These are phyloP conservation scores for Apiospora kogelbergensis DNA, from an alignment of 2,329 filamentous ascomycete species.

Conservation along the genomic window DNA sequence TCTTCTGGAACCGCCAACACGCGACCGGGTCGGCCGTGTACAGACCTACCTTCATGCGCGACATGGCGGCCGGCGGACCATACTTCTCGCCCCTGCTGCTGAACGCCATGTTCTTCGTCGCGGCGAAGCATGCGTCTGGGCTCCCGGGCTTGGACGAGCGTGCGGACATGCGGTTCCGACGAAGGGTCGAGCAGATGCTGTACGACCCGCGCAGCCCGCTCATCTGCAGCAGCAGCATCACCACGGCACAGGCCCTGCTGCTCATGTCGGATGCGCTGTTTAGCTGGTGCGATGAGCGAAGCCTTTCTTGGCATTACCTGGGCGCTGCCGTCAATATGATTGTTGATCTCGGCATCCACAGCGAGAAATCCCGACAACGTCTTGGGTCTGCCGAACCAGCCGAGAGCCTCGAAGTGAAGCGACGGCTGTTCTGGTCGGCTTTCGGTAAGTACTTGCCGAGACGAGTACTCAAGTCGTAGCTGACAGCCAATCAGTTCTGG, in stretches of 20 bases:
- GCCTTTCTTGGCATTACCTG: conserved; percentile 56
- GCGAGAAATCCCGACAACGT: conserved; percentile 13
- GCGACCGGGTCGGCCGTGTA: conserved; percentile 48
- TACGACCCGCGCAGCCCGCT: conserved; percentile 34
- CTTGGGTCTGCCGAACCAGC: neutral
- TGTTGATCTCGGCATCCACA: conserved; percentile 54
- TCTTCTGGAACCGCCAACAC: conserved; percentile 50
- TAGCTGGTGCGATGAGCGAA: conserved; percentile 47
- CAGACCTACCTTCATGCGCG: conserved; percentile 51
- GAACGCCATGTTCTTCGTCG: conserved; percentile 51
- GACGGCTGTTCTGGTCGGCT: conserved; percentile 46
- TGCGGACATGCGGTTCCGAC: conserved; percentile 47
- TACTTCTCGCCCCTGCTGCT: conserved; percentile 55
- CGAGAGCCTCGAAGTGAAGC: conserved; percentile 40
- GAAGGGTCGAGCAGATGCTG: conserved; percentile 46
- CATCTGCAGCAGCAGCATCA: conserved; percentile 45
- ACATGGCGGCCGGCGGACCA: conserved; percentile 52
- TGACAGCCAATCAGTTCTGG: conserved; percentile 27
- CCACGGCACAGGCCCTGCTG: conserved; percentile 53
- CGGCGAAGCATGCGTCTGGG: conserved; percentile 28
- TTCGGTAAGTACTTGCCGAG: conserved; percentile 24
- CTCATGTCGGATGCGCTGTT: conserved; percentile 52
- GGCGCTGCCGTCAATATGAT: conserved; percentile 57
- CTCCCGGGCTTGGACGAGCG: conserved; percentile 28
- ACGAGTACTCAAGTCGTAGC: neutral